These are phyloP conservation scores for Dactylellina leptospora DNA, from an alignment of 2,329 filamentous ascomycete species.

Conservation along the genomic window DNA sequence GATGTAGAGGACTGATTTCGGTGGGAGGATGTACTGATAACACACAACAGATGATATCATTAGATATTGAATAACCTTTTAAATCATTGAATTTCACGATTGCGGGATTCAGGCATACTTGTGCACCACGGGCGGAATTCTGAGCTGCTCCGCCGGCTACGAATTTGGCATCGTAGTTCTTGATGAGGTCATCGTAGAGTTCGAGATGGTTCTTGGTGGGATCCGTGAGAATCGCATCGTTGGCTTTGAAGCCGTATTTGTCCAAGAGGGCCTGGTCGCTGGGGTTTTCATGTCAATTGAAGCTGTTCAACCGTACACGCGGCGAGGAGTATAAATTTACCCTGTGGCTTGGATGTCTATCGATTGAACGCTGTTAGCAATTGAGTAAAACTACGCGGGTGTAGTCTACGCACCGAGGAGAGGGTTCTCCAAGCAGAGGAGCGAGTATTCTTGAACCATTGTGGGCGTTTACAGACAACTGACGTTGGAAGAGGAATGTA, in stretches of 20 bases:
- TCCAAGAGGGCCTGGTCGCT: conserved; percentile 85
- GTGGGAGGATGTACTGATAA: conserved; percentile 82
- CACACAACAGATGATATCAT: neutral
- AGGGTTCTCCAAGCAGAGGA: conserved; percentile 96
- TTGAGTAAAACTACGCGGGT: neutral
- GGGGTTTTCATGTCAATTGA: conserved; percentile 57
- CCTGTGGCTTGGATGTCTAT: conserved; percentile 86
- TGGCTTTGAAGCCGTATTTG: conserved; percentile 92
- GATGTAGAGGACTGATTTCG: conserved; percentile 90
- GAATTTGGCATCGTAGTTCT: conserved; percentile 90
- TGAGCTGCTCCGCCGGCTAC: conserved; percentile 96
- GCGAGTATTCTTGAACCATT: conserved; percentile 88
- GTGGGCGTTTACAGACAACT: conserved; percentile 56
- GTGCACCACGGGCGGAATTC: conserved; percentile 94
- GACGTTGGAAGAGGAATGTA: neutral
- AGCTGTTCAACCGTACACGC: conserved; percentile 12
- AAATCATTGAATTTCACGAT: neutral
- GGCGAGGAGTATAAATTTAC: conserved; percentile 62
- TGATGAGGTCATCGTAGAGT: conserved; percentile 91
- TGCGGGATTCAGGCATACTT: conserved; percentile 64
- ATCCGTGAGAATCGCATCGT: conserved; percentile 96
- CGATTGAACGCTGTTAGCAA: neutral
- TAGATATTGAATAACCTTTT: neutral
- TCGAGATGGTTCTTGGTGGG: conserved; percentile 76
- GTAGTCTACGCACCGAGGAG: conserved; percentile 73